These are phyloP conservation scores for Haplosporangium gracile DNA, from an alignment of 192 early-diverging fungal species.

Conservation along the genomic window DNA sequence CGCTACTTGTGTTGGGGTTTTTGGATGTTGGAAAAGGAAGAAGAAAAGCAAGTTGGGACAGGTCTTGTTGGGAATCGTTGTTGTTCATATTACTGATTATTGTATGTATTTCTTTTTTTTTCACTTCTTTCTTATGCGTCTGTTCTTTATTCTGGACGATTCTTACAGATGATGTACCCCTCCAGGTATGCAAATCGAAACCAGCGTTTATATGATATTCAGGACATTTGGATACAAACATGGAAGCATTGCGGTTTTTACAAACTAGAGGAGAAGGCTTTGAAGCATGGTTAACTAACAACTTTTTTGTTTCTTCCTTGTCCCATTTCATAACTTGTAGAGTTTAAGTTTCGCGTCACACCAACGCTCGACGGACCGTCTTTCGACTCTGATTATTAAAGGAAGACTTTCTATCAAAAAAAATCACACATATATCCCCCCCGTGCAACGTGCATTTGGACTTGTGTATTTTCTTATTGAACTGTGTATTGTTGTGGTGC, in stretches of 20 bases:
- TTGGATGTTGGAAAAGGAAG: neutral
- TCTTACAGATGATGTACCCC: slow-evolving; percentile 92
- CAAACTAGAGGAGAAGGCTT: neutral
- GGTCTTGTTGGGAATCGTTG: neutral
- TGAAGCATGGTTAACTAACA: slow-evolving; percentile 2
- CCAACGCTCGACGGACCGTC: slow-evolving; percentile 32
- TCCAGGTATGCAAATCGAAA: slow-evolving; percentile 72
- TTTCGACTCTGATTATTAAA: slow-evolving; percentile 42
- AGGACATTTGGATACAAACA: neutral
- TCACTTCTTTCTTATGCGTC: slow-evolving; percentile 2
- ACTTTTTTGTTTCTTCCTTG: neutral
- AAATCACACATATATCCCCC: slow-evolving; percentile 2
- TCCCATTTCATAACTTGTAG: slow-evolving; percentile 17
- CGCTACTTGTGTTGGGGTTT: slow-evolving; percentile 19
- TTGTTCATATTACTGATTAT: neutral
- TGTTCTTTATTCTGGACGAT: neutral
- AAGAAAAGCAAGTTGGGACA: neutral
- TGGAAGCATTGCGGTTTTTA: neutral
- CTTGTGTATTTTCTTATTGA: too few species aligned
- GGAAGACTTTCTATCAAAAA: slow-evolving; percentile 22
- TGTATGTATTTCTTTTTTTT: slow-evolving; percentile 14
- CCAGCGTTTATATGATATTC: slow-evolving; percentile 29
- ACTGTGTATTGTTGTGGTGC: neutral
- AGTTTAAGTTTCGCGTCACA: slow-evolving; percentile 50
- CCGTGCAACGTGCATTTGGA: too few species aligned